These are phyloP conservation scores for Teratosphaeria gauchensis DNA, from an alignment of 2,329 filamentous ascomycete genomes.

Conservation along the genomic window DNA sequence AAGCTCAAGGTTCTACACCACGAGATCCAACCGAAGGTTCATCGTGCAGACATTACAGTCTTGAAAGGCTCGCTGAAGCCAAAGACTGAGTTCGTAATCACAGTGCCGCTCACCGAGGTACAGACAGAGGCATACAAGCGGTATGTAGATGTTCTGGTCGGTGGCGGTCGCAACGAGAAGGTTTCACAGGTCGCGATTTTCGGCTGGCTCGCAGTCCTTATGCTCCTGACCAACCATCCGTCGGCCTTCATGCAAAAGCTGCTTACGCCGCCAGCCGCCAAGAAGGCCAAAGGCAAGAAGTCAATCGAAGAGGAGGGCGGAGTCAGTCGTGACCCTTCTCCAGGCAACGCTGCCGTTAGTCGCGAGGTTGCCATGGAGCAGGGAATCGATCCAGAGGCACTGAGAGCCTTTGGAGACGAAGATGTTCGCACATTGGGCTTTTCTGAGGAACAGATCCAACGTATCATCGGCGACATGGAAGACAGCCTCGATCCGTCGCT, in stretches of 20 bases:
- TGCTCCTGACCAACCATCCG: slow-evolving; percentile 51
- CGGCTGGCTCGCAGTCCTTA: slow-evolving; percentile 45
- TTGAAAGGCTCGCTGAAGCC: slow-evolving; percentile 58
- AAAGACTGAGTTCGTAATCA: slow-evolving; percentile 77
- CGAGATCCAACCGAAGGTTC: slow-evolving; percentile 66
- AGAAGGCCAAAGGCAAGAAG: slow-evolving; percentile 2
- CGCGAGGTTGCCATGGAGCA: not conserved
- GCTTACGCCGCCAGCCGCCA: slow-evolving; percentile 23
- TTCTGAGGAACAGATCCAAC: slow-evolving; percentile 26
- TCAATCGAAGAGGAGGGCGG: not conserved
- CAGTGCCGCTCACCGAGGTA: slow-evolving; percentile 55
- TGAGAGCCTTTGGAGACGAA: slow-evolving; percentile 21
- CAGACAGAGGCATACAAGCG: slow-evolving; percentile 56
- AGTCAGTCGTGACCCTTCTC: slow-evolving; percentile 4
- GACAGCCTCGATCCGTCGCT: slow-evolving; percentile 38
- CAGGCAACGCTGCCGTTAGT: slow-evolving; percentile 2
- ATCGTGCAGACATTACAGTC: slow-evolving; percentile 61
- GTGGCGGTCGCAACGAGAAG: slow-evolving; percentile 24
- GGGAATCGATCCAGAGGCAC: slow-evolving; percentile 4
- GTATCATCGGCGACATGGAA: slow-evolving; percentile 24
- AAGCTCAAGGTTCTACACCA: slow-evolving; percentile 61
- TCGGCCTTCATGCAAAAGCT: slow-evolving; percentile 43
- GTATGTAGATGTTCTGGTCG: slow-evolving; percentile 37
- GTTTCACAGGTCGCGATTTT: slow-evolving; percentile 39
- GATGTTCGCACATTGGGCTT: slow-evolving; percentile 26